A percentile compares a stretch with the other conserved stretches of the same genome.
Conservation (phyloP, 192 early-diverging fungal genomes). For the Rhizophagus clarus region DNA sequence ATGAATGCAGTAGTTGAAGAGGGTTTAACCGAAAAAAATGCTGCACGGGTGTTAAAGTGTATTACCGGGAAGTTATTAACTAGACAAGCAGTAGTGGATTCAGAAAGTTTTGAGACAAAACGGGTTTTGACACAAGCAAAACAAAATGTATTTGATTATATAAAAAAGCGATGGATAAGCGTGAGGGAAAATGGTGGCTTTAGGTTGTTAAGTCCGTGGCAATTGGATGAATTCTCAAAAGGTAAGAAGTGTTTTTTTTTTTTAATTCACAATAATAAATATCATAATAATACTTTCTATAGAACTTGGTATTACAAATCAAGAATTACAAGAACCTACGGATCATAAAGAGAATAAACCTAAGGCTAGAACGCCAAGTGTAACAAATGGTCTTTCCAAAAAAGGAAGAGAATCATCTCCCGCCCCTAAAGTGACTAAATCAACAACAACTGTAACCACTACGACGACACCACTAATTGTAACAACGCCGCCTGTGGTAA, state of each 20-base stretch:
- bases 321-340: conserved; percentile 2
- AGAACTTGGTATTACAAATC: conserved; percentile 7
- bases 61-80: conserved; percentile 30
- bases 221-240: conserved; percentile 28
- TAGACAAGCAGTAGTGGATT: conserved; percentile 17
- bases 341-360: background rate
- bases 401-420: background rate
- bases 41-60: conserved; percentile 1
- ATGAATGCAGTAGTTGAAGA: conserved; percentile 25
- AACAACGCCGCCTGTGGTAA: background rate
- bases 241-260: conserved; percentile 10
- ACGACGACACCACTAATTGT: background rate
- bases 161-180: conserved; percentile 25
- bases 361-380: conserved; percentile 2
- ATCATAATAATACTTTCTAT: background rate
- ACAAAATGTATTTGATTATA: conserved; percentile 30
- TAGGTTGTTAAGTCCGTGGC: background rate
- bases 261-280: background rate
- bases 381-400: conserved; percentile 19
- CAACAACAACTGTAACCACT: background rate
- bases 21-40: conserved; percentile 27
- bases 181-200: conserved; percentile 29
- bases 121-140: conserved; percentile 12
- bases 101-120: conserved; percentile 29
- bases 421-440: background rate